Percentiles rank a stretch among this genome's conserved stretches.
phyloP scores from a whole-genome alignment of 805 yeast species.

The Wickerhamiella hasegawae region DNA sequence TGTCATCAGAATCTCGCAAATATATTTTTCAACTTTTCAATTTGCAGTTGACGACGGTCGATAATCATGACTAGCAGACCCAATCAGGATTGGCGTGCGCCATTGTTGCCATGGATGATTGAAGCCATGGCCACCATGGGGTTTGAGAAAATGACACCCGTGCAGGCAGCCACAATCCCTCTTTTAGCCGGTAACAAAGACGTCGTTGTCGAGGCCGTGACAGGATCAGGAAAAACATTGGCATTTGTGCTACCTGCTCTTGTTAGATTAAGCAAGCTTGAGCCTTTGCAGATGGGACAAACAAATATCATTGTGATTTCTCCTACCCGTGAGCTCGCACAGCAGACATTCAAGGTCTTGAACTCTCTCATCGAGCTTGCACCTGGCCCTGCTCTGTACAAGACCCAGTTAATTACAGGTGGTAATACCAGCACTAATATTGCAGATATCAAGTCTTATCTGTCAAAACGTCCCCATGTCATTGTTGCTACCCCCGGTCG shows the following conservation, averaged over 20 bases:
- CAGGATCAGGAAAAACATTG: constrained; percentile 97
- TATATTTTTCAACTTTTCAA: too few species aligned
- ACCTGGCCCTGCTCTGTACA: constrained; percentile 14
- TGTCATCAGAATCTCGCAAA: too few species aligned
- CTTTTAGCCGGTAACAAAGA: constrained; percentile 71
- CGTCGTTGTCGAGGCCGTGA: constrained; percentile 92
- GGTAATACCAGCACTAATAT: constrained; percentile 26
- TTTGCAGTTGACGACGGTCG: too few species aligned
- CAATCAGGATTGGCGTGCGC: constrained; percentile 17
- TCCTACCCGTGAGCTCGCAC: constrained; percentile 43
- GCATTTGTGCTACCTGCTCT: constrained; percentile 68
- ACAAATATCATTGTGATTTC: constrained; percentile 59
- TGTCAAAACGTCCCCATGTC: constrained; percentile 46
- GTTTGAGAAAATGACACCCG: constrained; percentile 80
- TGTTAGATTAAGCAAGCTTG: constrained; percentile 18
- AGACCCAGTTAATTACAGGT: constrained; percentile 26
- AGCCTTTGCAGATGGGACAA: constrained; percentile 34
- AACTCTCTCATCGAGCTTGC: constrained; percentile 36
- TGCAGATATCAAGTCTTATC: constrained; percentile 52
- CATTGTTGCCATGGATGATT: constrained; percentile 17
- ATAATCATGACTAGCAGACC: too few species aligned
- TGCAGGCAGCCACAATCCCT: constrained; percentile 90
- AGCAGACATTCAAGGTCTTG: constrained; percentile 48
- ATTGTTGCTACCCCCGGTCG: constrained; percentile 91
- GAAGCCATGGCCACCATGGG: constrained; percentile 66